Evolutionary conservation across 805 yeast species (phyloP), one percentile per base, ranked within the genome.

Genomic region (Sugiyamaella floridensis): DNA sequence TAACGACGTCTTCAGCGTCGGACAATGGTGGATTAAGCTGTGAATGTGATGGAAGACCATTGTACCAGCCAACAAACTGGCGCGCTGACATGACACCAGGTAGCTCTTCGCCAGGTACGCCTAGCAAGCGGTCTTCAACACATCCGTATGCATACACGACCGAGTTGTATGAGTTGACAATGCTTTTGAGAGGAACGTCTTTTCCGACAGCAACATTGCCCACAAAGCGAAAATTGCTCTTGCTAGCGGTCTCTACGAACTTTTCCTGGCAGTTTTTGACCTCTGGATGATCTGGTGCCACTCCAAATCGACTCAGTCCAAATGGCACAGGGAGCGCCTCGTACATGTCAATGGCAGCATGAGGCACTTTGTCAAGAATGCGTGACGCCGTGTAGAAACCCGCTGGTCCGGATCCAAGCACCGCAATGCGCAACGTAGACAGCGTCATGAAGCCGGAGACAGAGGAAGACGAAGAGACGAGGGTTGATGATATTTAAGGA

Each of bases 201-300:
- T 68, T 65, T 1, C 96, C 97, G 12, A 92, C 71, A 4, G 71
- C 67, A 9, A 80, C 81, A 62, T 89, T 88, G 1, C 97, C 97
- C 50, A 77, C 73, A 62, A 85, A 89, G 40, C 72, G 66, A 62
- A 83, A 81, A 1, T 67, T 60, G 11, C 64, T 60, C 20, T 58
- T 51, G 19, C 46, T 45, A 1, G 67, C 69, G 19, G 74, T 71
- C 50, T 83, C 82, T 9, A 76, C 77, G 64, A 93, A 85, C 49
- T 89, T 82, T 16, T 85, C 85, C 66, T 83, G 76, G 73, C 77
- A 73, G 54, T 70, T 69, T 57, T 90, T 92, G 32, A 93, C 98
- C 63, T 93, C 98, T 0, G 97, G 96, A 68, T 93, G 97, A 69
- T 93, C 99, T 1, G 99, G 99, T 0, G 99, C 97, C n/a, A 93